Evolutionary conservation across 768 basidiomycete genomes (phyloP).

Genomic region (Neoboletus magnificus): DNA sequence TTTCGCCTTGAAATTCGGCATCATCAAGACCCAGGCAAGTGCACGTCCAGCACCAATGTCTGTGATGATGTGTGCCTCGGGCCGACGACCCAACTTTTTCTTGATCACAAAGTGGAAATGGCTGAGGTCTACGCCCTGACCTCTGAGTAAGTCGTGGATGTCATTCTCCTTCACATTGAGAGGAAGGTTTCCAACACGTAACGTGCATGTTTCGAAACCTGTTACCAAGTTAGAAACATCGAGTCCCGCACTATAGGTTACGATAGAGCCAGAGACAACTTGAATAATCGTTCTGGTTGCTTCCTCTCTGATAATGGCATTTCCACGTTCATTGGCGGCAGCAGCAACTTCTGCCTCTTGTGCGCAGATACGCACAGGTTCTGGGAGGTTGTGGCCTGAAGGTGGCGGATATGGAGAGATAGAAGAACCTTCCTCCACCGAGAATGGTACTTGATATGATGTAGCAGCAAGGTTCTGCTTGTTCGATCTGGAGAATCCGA

Average conservation of each 20-base stretch:
- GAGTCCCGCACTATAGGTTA: slow-evolving; percentile 50
- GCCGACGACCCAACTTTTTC: slow-evolving; percentile 23
- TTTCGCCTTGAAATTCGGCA: slow-evolving; percentile 43
- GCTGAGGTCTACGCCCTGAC: slow-evolving; percentile 39
- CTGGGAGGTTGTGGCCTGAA: not conserved
- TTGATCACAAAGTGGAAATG: slow-evolving; percentile 36
- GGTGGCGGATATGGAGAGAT: not conserved
- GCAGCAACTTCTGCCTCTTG: slow-evolving; percentile 16
- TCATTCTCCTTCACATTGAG: slow-evolving; percentile 37
- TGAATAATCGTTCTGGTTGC: slow-evolving; percentile 41
- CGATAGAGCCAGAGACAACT: slow-evolving; percentile 46
- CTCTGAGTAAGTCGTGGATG: slow-evolving; percentile 40
- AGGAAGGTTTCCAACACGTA: slow-evolving; percentile 48
- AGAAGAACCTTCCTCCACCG: not conserved
- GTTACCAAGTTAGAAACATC: slow-evolving; percentile 41
- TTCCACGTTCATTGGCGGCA: slow-evolving; percentile 8
- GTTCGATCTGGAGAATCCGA: not conserved
- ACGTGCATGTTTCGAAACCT: slow-evolving; percentile 51
- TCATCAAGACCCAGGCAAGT: slow-evolving; percentile 47
- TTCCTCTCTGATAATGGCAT: slow-evolving; percentile 31
- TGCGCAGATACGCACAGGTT: not conserved
- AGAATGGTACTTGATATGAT: not conserved
- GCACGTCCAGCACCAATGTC: slow-evolving; percentile 40
- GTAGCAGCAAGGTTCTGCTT: not conserved
- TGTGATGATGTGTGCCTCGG: slow-evolving; percentile 44